Percentiles rank a stretch among this genome's conserved stretches.
These are phyloP conservation scores for Globisporangium acanthophoron DNA, from an alignment of 352 stramenopile species.

Conservation along the genomic window DNA sequence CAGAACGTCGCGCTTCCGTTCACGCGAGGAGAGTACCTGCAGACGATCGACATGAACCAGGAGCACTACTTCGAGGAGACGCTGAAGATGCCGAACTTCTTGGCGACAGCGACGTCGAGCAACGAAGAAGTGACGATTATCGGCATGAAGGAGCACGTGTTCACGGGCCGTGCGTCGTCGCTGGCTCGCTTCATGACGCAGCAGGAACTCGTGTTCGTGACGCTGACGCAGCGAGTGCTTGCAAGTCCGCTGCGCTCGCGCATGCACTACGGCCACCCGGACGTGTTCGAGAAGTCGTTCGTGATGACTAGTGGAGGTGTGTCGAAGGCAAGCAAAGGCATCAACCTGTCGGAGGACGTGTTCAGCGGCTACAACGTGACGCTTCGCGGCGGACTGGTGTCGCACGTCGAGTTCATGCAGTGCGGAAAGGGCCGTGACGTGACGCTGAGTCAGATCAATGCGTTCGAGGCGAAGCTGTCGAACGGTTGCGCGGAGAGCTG, in stretches of 20 bases:
- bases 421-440: constrained; percentile 86
- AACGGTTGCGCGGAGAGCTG: constrained; percentile 80
- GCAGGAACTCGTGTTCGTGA: constrained; percentile 86
- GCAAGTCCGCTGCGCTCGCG: constrained; percentile 62
- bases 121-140: constrained; percentile 57
- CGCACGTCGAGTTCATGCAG: constrained; percentile 86
- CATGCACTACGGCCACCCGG: constrained; percentile 86
- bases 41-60: constrained; percentile 91
- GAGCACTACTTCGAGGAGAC: constrained; percentile 87
- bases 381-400: constrained; percentile 70
- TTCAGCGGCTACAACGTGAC: constrained; percentile 85
- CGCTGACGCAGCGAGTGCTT: constrained; percentile 79
- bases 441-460: constrained; percentile 82
- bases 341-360: constrained; percentile 88
- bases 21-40: constrained; percentile 80
- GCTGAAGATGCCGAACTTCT: constrained; percentile 71
- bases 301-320: constrained; percentile 82
- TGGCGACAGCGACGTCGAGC: too few relatives aligned
- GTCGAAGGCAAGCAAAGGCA: constrained; percentile 81
- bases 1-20: constrained; percentile 87
- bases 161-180: constrained; percentile 80
- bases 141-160: constrained; percentile 88
- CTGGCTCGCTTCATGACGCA: constrained; percentile 86
- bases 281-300: constrained; percentile 88
- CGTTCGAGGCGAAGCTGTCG: constrained; percentile 84